Conservation (phyloP, 805 yeast species). For the Danielia reshetovae region DNA sequence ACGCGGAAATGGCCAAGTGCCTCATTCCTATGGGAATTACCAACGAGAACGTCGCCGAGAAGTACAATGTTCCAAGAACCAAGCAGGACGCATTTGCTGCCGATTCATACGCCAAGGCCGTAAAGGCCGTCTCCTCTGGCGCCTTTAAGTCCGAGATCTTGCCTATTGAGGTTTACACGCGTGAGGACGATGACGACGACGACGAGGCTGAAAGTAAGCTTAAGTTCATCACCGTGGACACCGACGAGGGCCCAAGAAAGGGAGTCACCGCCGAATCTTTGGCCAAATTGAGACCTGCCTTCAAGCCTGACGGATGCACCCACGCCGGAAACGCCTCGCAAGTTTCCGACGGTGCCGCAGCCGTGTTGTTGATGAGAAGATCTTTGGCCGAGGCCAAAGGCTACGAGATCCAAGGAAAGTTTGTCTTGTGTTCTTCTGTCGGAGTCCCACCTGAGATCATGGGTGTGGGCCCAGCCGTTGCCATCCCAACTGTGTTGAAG, state of each 20-base stretch:
- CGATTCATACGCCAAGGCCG: slow-evolving; percentile 80
- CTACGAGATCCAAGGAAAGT: slow-evolving; percentile 74
- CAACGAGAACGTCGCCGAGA: slow-evolving; percentile 80
- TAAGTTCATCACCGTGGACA: slow-evolving; percentile 44
- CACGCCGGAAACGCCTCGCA: slow-evolving; percentile 98
- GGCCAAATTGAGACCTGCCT: slow-evolving; percentile 79
- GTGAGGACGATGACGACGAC: slow-evolving; percentile 51
- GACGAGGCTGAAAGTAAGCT: slow-evolving; percentile 49
- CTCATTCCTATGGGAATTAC: slow-evolving; percentile 96
- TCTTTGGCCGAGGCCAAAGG: slow-evolving; percentile 74
- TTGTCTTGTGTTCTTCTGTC: slow-evolving; percentile 69
- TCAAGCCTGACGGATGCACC: slow-evolving; percentile 77
- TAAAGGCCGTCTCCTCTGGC: slow-evolving; percentile 63
- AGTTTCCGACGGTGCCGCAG: slow-evolving; percentile 94
- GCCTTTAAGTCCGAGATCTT: slow-evolving; percentile 85
- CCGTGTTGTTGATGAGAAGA: slow-evolving; percentile 78
- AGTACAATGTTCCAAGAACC: slow-evolving; percentile 59
- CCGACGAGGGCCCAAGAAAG: slow-evolving; percentile 87
- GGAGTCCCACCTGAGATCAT: slow-evolving; percentile 97
- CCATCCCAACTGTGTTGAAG: slow-evolving; percentile 79
- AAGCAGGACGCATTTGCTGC: slow-evolving; percentile 92
- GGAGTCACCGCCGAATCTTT: slow-evolving; percentile 79
- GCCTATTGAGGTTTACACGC: slow-evolving; percentile 64
- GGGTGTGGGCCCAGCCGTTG: slow-evolving; percentile 98
- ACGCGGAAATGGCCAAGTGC: slow-evolving; percentile 55